Conservation (phyloP, 192 early-diverging fungal genomes). For the Entomortierella parvispora region DNA sequence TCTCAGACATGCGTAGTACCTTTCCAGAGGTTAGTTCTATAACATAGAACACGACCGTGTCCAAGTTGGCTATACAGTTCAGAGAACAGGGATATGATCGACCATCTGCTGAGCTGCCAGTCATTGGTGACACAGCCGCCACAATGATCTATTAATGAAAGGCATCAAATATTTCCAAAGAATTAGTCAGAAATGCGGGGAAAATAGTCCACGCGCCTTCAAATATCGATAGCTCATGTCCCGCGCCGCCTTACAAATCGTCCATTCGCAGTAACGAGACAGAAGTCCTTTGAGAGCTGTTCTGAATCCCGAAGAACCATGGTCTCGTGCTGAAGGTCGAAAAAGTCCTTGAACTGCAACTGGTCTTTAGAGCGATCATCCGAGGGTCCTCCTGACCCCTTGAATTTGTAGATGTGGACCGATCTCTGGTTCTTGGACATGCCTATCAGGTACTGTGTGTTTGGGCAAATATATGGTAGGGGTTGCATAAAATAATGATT, state of each 20-base stretch:
- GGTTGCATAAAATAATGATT: slow-evolving; percentile 5
- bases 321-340: slow-evolving; percentile 44
- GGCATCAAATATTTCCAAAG: neutral
- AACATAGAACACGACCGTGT: slow-evolving; percentile 74
- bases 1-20: too few species aligned
- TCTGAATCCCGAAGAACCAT: slow-evolving; percentile 46
- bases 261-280: slow-evolving; percentile 66
- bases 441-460: slow-evolving; percentile 41
- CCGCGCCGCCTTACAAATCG: slow-evolving; percentile 54
- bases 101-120: slow-evolving; percentile 39
- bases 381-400: slow-evolving; percentile 33
- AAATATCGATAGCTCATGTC: neutral
- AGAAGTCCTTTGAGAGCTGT: slow-evolving; percentile 70
- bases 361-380: slow-evolving; percentile 14
- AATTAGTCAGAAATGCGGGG: neutral
- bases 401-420: slow-evolving; percentile 46
- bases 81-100: slow-evolving; percentile 61
- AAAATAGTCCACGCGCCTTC: neutral
- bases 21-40: slow-evolving; percentile 67
- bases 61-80: slow-evolving; percentile 58
- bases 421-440: slow-evolving; percentile 47
- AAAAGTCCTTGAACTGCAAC: slow-evolving; percentile 37
- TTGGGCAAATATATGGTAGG: neutral
- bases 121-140: slow-evolving; percentile 60
- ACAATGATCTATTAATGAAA: slow-evolving; percentile 62